Percentiles rank a stretch among this genome's conserved stretches.
Evolutionary conservation across 495 filamentous ascomycete genomes (phyloP).

Genomic region (Hypomontagnella monticulosa): DNA sequence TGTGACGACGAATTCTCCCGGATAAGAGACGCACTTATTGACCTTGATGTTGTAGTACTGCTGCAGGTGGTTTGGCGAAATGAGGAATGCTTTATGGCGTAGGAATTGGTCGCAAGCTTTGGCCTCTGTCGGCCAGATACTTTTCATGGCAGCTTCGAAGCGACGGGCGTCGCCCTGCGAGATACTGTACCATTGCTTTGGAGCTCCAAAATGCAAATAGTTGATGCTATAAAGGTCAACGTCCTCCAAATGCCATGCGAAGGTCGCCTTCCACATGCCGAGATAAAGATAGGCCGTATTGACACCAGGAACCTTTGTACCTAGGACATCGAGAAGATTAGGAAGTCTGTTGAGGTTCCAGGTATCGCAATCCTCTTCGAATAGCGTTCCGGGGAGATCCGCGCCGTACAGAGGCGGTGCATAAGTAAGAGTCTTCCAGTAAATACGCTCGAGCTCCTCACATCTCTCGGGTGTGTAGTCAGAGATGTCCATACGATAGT

Average conservation of each 20-base stretch:
- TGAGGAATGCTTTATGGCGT: constrained; percentile 97
- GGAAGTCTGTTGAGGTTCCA: constrained; percentile 97
- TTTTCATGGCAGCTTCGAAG: constrained; percentile 96
- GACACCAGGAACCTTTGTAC: constrained; percentile 94
- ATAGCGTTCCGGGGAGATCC: constrained; percentile 96
- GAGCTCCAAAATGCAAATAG: constrained; percentile 98
- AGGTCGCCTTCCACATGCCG: constrained; percentile 99
- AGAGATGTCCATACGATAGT: constrained; percentile 84
- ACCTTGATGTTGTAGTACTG: constrained; percentile 92
- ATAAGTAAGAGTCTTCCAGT: constrained; percentile 96
- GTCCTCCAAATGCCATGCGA: constrained; percentile 98
- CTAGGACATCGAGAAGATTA: constrained; percentile 92
- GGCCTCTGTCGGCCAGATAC: constrained; percentile 93
- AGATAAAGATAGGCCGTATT: constrained; percentile 99
- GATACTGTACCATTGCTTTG: constrained; percentile 99
- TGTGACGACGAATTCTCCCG: constrained; percentile 98
- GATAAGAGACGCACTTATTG: constrained; percentile 94
- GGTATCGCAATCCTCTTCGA: constrained; percentile 80
- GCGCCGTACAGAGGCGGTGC: constrained; percentile 95
- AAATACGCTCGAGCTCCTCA: constrained; percentile 89
- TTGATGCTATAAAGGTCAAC: constrained; percentile 99
- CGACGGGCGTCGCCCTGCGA: constrained; percentile 93
- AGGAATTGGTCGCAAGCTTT: constrained; percentile 97
- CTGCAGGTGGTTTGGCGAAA: constrained; percentile 87
- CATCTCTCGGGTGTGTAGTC: constrained; percentile 92